These are phyloP conservation scores for Cyclocybe aegerita DNA, from an alignment of 768 basidiomycete species.

Conservation along the genomic window DNA sequence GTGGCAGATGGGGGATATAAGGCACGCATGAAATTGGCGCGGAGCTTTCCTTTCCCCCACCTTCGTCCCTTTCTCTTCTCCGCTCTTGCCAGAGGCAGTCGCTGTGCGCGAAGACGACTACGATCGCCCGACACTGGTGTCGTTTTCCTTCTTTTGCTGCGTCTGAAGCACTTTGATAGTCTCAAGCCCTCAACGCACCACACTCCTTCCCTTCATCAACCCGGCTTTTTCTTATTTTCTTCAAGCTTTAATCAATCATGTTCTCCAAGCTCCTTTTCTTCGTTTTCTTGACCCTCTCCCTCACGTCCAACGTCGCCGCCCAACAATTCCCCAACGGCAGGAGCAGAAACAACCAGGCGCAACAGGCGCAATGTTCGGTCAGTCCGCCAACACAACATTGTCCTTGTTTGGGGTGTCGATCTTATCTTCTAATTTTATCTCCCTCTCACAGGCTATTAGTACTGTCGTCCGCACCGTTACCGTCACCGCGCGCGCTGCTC, in stretches of 20 bases:
- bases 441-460: slow-evolving; percentile 16
- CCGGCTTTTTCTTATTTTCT: slow-evolving; percentile 9
- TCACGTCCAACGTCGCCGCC: slow-evolving; percentile 34
- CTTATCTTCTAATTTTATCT: slow-evolving; percentile 11
- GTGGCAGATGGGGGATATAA: slow-evolving; percentile 11
- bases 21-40: slow-evolving; percentile 7
- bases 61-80: slow-evolving; percentile 16
- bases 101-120: slow-evolving; percentile 44
- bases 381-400: not conserved
- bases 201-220: slow-evolving; percentile 14
- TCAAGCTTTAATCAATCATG: slow-evolving; percentile 30
- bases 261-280: slow-evolving; percentile 38
- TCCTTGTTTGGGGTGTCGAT: too few relatives aligned
- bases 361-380: slow-evolving; percentile 21
- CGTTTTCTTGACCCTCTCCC: slow-evolving; percentile 38
- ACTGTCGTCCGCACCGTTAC: slow-evolving; percentile 33
- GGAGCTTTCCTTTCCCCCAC: slow-evolving; percentile 13
- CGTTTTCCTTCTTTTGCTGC: slow-evolving; percentile 38
- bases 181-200: slow-evolving; percentile 23
- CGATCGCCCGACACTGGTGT: slow-evolving; percentile 56
- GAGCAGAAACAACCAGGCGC: slow-evolving; percentile 1
- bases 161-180: slow-evolving; percentile 22
- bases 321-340: slow-evolving; percentile 11
- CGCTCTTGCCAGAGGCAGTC: slow-evolving; percentile 26
- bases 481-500: slow-evolving; percentile 28